Evolutionary conservation across 2,329 filamentous ascomycete species (phyloP), one percentile per base, ranked within the genome.

Genomic region (Purpureocillium lavendulum): DNA sequence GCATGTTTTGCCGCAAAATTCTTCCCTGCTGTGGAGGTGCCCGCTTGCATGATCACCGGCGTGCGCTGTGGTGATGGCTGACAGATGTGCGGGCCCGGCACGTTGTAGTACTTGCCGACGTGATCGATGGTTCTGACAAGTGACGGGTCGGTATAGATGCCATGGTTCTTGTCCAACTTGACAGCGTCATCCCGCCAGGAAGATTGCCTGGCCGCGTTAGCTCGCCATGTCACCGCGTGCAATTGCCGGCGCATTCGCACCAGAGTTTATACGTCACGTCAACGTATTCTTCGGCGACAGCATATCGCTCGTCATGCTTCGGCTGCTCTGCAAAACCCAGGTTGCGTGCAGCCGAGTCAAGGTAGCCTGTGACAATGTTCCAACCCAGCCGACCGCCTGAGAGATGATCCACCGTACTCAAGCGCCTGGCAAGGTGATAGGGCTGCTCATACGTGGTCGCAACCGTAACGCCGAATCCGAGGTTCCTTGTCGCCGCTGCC

Each of bases 401-500:
- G 9, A 84, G 59, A 53, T 84, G 81, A 50, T 85, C 81, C 0
- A 84, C 65, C 0, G 80, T 84, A 4, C 73, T 77, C 10, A 84
- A 58, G n/a, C 79, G 61, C 14, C 80, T 60, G 1, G 81, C 80
- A 12, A 84, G 61, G 46, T 82, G 74, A 49, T 82, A 84, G 0
- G 81, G 80, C 51, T 79, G 72, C 53, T 84, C 80, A 45, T 84
- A 85, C 1, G 77, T 82, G 1, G 80, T 83, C 2, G 75, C 73
- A 1, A 80, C 71, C 0, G 81, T 84, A 2, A 84, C 75, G 1
- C 80, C 80, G 44, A 85, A 84, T 0, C 73, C 76, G n/a, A 86
- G 70, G 42, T 67, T 82, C 46, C 75, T 71, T 0, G 81, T 84
- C 0, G 67, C 80, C 1, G 80, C 79, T 1, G 80, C 80, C 78